Evolutionary conservation across 495 filamentous ascomycete genomes (phyloP), one percentile per base, ranked within the genome.

Genomic region (Penicillium robsamsonii): DNA sequence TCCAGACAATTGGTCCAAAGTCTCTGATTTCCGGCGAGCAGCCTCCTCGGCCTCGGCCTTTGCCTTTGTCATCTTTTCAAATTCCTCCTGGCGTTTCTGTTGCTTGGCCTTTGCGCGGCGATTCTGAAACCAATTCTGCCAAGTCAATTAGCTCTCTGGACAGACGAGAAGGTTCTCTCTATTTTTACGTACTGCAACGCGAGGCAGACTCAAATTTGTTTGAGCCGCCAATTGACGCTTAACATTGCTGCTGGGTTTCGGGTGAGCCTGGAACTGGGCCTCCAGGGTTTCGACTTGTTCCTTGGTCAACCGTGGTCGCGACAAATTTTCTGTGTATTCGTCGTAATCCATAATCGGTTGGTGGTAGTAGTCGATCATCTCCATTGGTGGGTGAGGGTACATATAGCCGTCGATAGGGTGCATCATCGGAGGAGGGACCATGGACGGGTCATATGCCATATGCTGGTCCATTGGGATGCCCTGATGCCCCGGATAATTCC

Each of bases 71-170:
- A 82, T 74, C 47, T 72, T 72, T 64, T 77, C 76, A 70, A 67
- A 85, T 64, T 90, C 86, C 65, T 86, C 82, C 65, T 87, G 85
- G 66, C 85, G 82, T 65, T 78, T 85, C 65, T 90, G 83, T 60
- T 90, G 85, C 75, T 91, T 92, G 30, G 87, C 87, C 67, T 92
- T 91, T 52, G 88, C 89, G 38, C 90, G 85, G 49, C 90, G 81
- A 68, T 94, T 95, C 68, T 95, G 90, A 70, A 93, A 96, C 91
- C 91, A 94, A 62, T 93, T 93, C 91, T 94, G 53, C 35, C 48
- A 18, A 44, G 1, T 42, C 41, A 27, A 49, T 66, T 61, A 66
- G 60, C n/a, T 31, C 42, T 47, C 47, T 11, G 48, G 5, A 12
- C 30, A 42, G 35, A 41, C 10, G 7, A 29, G 5, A 31, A 12